Evolutionary conservation across 352 stramenopile species (phyloP), one percentile per base, ranked within the genome.

Genomic region (Phytopythium oedochilum): DNA sequence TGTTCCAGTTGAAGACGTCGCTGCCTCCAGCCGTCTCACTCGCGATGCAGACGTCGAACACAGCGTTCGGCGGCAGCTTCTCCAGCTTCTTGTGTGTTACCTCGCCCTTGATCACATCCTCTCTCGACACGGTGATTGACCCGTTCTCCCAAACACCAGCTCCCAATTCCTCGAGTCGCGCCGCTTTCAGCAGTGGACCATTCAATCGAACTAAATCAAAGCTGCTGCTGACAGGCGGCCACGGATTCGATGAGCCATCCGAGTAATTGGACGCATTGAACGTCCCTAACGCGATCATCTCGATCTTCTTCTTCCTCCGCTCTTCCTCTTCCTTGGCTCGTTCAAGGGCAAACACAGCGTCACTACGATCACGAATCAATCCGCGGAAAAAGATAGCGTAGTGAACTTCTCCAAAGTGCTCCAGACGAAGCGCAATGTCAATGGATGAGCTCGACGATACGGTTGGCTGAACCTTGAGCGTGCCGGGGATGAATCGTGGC

Each of bases 1-100:
- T 63, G 7, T 63, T 47, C 68, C 75, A 83, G 10, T 69, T 65
- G 49, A 94, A 85, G 25, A 94, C 69, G 7, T 82, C 84, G 5
- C 81, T 69, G 45, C 79, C 90, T 8, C 62, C 75, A 6, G 76
- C 70, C 8, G 82, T 94, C 51, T 94, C 84, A 49, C 70, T 73
- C 15, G 88, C 78, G 17, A 92, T 42, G 28, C 84, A 94, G 14
- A 92, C 48, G 44, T 94, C 84, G 60, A 91, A 92, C 1, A 88
- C 38, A 3, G 71, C 80, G 23, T 88, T 87, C 3, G 78, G 62
- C 2, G 75, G 71, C 11, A 92, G 60, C 25, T 87, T 84, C 14
- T 80, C 66, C 25, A 94, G 71, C 43, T 73, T 61, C 64, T 90
- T 94, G 55, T 74, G 60, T 0, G 59, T 73, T 7, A 66, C n/a